Base-by-base conservation (phyloP, 139 green algal genomes). In the Eudorina sp. region DNA sequence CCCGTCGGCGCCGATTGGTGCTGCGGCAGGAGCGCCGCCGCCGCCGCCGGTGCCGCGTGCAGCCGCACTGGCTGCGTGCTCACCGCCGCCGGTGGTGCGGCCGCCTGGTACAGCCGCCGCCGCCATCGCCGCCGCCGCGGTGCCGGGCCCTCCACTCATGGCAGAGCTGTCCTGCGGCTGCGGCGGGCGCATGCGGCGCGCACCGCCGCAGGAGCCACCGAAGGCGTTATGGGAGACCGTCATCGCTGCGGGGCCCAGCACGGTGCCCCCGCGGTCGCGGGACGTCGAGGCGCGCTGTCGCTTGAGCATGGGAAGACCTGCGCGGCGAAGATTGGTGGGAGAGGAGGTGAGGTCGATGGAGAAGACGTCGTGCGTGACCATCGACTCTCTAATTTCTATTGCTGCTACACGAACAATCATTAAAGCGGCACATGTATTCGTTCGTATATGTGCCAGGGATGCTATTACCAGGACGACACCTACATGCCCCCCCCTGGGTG, bases 251-350 rank as follows among this genome's bases (percentile, higher is more conserved):
- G 45, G 34, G 4, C 81, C 81, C 9, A 78, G 31, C 4, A 31
- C 64, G 64, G 38, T n/a, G 58, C 80, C 80, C 41, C 58, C 80
- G 0, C 51, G 68, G 48, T 88, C 83, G 0, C 83, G 83, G 48
- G 83, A 88, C 25, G 48, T 88, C 48, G 83, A 25, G 23, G 68
- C 34, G 13, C 83, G 83, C 64, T 78, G 64, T 0, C 81, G 81
- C 64, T 87, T 87, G 64, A 87, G 64, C 64, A 87, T 64, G 2
- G 81, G 81, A 8, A 87, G 81, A 31, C 81, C 81, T 87, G 60
- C 18, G n/a, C 36, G 58, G 74, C 23, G n/a, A 66, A 13, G 16
- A 29, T n/a, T n/a, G n/a, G n/a, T n/a, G n/a, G n/a, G n/a, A n/a
- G n/a, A 21, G 58, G 23, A 34, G 58, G 51, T 58, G 51, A 25